A percentile compares a stretch with the other conserved stretches of the same genome.
Conservation (phyloP, 1,139 yeast species). For the Debaryomyces coudertii region DNA sequence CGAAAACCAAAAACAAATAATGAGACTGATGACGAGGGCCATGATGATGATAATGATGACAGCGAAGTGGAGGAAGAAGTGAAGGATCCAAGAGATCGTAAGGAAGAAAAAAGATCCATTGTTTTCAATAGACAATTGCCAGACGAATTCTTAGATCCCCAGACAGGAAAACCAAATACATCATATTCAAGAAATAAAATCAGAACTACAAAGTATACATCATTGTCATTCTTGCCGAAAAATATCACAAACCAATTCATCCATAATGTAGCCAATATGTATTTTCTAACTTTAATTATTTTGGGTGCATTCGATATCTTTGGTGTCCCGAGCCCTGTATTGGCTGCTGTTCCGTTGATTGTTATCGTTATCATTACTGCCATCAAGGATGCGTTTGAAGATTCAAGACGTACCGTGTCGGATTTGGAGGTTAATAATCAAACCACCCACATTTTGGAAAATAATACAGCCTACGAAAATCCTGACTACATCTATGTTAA, state of each 20-base stretch:
- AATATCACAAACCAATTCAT: constrained; percentile 52
- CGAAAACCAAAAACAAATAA: constrained; percentile 30
- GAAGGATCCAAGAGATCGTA: constrained; percentile 45
- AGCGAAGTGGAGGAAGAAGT: constrained; percentile 27
- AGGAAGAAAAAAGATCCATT: constrained; percentile 52
- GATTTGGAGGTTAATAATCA: constrained; percentile 60
- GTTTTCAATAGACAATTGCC: constrained; percentile 77
- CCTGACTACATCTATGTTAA: constrained; percentile 34
- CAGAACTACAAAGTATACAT: constrained; percentile 64
- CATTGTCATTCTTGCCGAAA: constrained; percentile 56
- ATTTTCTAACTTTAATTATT: constrained; percentile 54
- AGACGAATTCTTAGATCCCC: constrained; percentile 54
- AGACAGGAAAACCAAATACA: constrained; percentile 33
- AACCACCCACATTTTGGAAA: constrained; percentile 45
- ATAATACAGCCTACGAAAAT: constrained; percentile 17
- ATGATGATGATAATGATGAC: constrained; percentile 22
- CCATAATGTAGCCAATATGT: constrained; percentile 57
- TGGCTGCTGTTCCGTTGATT: constrained; percentile 62
- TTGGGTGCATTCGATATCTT: constrained; percentile 57
- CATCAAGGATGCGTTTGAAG: constrained; percentile 60
- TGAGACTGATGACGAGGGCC: constrained; percentile 31
- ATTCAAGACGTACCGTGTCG: constrained; percentile 53
- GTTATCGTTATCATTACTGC: constrained; percentile 60
- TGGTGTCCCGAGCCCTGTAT: constrained; percentile 59
- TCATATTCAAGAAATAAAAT: constrained; percentile 57